Percentiles rank a stretch among this genome's conserved stretches.
Conservation (phyloP, 345 rosid genomes). For the Anacardium occidentale region DNA sequence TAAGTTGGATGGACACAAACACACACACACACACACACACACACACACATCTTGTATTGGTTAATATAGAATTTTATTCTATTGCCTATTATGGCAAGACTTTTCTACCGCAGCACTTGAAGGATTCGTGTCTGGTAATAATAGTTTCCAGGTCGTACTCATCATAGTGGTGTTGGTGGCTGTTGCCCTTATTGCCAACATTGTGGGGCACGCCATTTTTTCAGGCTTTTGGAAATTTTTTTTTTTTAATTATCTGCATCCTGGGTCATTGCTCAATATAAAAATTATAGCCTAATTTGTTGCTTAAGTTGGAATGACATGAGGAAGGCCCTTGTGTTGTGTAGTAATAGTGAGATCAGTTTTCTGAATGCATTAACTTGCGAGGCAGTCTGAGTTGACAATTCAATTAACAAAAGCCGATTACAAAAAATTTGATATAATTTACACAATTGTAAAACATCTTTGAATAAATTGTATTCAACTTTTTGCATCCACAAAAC, state of each 20-base stretch:
- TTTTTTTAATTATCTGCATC: neutral
- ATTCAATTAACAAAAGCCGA: neutral
- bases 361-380: neutral
- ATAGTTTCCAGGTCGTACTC: neutral
- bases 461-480: neutral
- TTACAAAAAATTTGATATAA: neutral
- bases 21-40: too few species aligned
- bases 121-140: conserved; percentile 1
- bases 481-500: neutral
- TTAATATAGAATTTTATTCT: too few species aligned
- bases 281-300: neutral
- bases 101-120: neutral
- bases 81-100: neutral
- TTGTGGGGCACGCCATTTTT: neutral
- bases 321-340: neutral
- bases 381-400: neutral
- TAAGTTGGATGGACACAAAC: neutral
- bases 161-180: neutral
- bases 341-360: neutral
- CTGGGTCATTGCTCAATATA: neutral
- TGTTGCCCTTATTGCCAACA: too few species aligned
- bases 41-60: too few species aligned
- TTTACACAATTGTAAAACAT: neutral
- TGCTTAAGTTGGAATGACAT: neutral
- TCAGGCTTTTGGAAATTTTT: neutral